Evolutionary conservation across 805 yeast genomes (phyloP), one percentile per base, ranked within the genome.

Genomic region (Barnettozyma pratensis): DNA sequence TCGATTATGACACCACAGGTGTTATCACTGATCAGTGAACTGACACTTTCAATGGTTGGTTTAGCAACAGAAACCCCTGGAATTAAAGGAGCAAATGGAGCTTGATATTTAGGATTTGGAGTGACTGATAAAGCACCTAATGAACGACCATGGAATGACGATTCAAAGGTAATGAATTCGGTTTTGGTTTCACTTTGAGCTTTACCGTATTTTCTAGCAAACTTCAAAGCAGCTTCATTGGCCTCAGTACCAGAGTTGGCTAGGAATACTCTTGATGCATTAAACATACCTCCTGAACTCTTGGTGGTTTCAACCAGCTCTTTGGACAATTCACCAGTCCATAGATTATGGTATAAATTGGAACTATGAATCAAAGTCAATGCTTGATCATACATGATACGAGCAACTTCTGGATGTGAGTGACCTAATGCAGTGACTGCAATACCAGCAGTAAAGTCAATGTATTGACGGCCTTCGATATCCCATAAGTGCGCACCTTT

Each of bases 391-490:
- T 69, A 66, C 52, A 90, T 64, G 51, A 94, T 79, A 47, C 84
- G 71, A 6, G 96, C 77, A 36, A 94, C 76, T 53, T 81, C 84
- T 4, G 82, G 80, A 58, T 94, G 77, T 28, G 90, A 73, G 63
- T 94, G 98, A 3, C 99, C 99, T 54, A 94, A 72, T 1, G 87
- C 84, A n/a, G 96, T 92, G 12, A 94, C 99, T 1, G 99, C 98
- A 56, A 94, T 92, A 46, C 99, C 99, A 2, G 97, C 90, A 1
- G 92, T 83, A 68, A 94, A 92, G 64, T 94, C 99, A 44, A 94
- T 75, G 61, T 84, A 94, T 63, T 84, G 76, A 37, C 80, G 75
- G 51, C 85, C 85, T 58, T 87, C 89, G 43, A 85, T 67, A 65
- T 94, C 99, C 73, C 83, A 90, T 47, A 94, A 64, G 46, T 73